phyloP scores from a whole-genome alignment of 306 rosid genomes.

The Herpetospermum pedunculosum region DNA sequence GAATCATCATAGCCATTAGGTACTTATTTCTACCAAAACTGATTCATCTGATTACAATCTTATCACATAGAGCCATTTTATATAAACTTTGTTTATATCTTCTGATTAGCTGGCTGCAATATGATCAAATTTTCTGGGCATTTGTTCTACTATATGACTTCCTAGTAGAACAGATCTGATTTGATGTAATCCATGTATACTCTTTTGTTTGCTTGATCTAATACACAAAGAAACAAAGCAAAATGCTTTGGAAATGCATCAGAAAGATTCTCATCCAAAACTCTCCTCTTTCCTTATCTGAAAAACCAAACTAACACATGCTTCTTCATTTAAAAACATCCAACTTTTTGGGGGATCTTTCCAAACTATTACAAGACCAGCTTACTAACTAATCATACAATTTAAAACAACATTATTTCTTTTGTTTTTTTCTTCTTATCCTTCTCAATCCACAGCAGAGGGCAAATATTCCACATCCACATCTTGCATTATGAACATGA shows the following conservation, averaged over 20 bases:
- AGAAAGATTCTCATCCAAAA: neutral
- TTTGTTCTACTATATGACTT: neutral
- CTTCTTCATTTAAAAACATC: neutral
- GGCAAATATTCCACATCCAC: neutral
- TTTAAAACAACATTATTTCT: neutral
- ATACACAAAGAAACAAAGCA: slow-evolving; percentile 3
- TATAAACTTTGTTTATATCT: neutral
- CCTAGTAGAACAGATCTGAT: neutral
- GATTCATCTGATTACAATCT: neutral
- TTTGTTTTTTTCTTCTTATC: slow-evolving; percentile 1
- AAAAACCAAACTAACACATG: slow-evolving; percentile 5
- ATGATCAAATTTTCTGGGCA: neutral
- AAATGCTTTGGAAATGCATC: neutral
- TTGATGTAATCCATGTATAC: neutral
- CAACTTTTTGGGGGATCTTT: neutral
- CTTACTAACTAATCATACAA: neutral
- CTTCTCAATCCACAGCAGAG: neutral
- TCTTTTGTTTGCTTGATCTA: neutral
- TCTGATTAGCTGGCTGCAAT: slow-evolving; percentile 6
- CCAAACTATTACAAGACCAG: neutral
- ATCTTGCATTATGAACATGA: neutral
- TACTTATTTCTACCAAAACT: slow-evolving; percentile 2
- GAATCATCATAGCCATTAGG: neutral
- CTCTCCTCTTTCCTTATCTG: neutral
- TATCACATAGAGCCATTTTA: neutral